A percentile compares a stretch with the other conserved stretches of the same genome.
Evolutionary conservation across 805 yeast genomes (phyloP).

Genomic region (Barnettozyma salicaria): DNA sequence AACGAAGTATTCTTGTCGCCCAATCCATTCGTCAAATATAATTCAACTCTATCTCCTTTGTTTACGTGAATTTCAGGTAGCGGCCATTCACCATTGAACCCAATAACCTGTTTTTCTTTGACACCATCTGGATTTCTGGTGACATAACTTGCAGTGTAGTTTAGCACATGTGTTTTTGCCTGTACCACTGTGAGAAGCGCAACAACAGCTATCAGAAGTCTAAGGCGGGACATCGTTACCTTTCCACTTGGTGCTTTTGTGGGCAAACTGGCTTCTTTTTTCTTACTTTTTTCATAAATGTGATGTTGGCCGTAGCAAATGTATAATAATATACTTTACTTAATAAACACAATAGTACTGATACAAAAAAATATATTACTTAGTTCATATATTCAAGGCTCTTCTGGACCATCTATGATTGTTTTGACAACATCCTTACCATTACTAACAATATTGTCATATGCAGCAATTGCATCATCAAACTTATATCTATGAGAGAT

Average conservation of each 20-base stretch:
- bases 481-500: slow-evolving; percentile 72
- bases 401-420: slow-evolving; percentile 70
- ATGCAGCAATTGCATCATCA: slow-evolving; percentile 69
- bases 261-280: too few species aligned
- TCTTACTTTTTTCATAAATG: too few species aligned
- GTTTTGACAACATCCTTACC: slow-evolving; percentile 69
- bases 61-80: slow-evolving; percentile 60
- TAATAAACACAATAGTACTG: too few species aligned
- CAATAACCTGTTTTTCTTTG: slow-evolving; percentile 49
- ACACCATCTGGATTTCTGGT: slow-evolving; percentile 64
- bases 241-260: too few species aligned
- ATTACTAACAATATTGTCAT: slow-evolving; percentile 53
- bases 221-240: slow-evolving; percentile 12
- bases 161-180: slow-evolving; percentile 45
- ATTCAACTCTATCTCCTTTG: slow-evolving; percentile 55
- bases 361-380: not conserved
- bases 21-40: slow-evolving; percentile 60
- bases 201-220: slow-evolving; percentile 1
- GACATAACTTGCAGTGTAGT: slow-evolving; percentile 54
- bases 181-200: slow-evolving; percentile 4
- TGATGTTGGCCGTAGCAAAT: too few species aligned
- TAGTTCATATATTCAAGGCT: not conserved
- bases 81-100: slow-evolving; percentile 71
- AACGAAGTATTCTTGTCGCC: slow-evolving; percentile 47
- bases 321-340: too few species aligned